Conservation (phyloP, 306 rosid genomes). For the Phaseolus lunatus region DNA sequence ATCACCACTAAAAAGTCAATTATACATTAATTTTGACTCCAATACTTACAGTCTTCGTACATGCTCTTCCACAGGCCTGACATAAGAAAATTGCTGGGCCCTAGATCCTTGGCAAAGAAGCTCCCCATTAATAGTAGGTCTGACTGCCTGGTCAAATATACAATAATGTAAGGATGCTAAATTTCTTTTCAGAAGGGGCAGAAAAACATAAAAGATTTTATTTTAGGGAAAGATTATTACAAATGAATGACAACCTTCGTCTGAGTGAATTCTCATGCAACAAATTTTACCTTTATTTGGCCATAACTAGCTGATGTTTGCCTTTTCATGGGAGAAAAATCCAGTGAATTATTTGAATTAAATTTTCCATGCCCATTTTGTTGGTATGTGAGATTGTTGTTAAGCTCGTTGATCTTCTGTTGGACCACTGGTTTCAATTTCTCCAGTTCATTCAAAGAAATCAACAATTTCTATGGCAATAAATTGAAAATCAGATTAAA, state of each 20-base stretch:
- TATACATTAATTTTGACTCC: conserved; percentile 6
- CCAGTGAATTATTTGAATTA: conserved; percentile 57
- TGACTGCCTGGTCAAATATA: conserved; percentile 62
- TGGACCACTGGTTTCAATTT: conserved; percentile 81
- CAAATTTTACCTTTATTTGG: conserved; percentile 59
- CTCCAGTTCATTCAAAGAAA: conserved; percentile 83
- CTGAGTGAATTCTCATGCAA: conserved; percentile 4
- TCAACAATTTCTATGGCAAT: conserved; percentile 64
- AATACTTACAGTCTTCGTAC: conserved; percentile 65
- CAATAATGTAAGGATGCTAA: conserved; percentile 34
- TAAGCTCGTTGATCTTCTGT: conserved; percentile 72
- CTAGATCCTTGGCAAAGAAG: conserved; percentile 56
- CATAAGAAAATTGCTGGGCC: conserved; percentile 62
- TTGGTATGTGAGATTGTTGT: conserved; percentile 54
- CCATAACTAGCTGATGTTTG: conserved; percentile 50
- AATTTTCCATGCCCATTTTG: conserved; percentile 57
- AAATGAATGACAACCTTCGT: conserved; percentile 2
- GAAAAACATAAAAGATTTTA: neutral
- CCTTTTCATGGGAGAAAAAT: conserved; percentile 56
- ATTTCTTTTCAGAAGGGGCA: conserved; percentile 37
- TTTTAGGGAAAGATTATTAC: conserved; percentile 22
- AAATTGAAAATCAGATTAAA: conserved; percentile 42
- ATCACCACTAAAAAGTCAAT: neutral
- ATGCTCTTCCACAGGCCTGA: conserved; percentile 63
- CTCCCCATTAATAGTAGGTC: conserved; percentile 54